Conservation (phyloP, 805 yeast genomes). For the Candida ascalaphidarum region DNA sequence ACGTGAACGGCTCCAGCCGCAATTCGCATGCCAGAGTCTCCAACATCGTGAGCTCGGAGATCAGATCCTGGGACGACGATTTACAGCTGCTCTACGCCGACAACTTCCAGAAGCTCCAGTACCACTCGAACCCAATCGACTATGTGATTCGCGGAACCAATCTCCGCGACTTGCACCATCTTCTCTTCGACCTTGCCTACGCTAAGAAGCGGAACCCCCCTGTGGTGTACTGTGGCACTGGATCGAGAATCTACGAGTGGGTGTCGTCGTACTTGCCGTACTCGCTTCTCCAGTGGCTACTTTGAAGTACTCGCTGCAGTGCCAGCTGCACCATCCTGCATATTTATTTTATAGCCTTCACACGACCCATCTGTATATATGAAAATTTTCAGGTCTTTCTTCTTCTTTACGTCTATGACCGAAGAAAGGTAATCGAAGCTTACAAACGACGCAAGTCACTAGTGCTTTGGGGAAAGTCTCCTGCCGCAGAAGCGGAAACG, state of each 20-base stretch:
- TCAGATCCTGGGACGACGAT: conserved; percentile 29
- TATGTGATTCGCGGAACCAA: conserved; percentile 19
- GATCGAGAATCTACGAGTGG: conserved; percentile 31
- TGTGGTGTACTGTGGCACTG: conserved; percentile 33
- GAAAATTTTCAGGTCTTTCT: conserved; percentile 1
- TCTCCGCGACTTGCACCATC: conserved; percentile 29
- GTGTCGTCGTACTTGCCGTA: conserved; percentile 23
- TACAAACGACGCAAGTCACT: conserved; percentile 31
- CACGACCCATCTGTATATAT: too few relatives aligned
- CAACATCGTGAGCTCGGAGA: conserved; percentile 25
- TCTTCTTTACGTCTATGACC: conserved; percentile 49
- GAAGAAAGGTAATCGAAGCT: conserved; percentile 78
- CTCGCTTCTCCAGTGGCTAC: conserved; percentile 17
- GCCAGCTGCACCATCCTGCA: too few relatives aligned
- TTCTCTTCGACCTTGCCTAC: conserved; percentile 30
- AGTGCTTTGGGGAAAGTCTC: conserved; percentile 85
- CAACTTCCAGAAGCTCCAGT: conserved; percentile 22
- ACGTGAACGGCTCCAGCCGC: conserved; percentile 15
- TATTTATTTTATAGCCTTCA: too few relatives aligned
- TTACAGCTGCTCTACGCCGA: conserved; percentile 24
- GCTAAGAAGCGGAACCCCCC: conserved; percentile 13
- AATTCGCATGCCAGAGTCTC: conserved; percentile 13
- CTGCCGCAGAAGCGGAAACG: conserved; percentile 66
- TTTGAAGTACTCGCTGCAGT: not conserved
- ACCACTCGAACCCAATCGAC: conserved; percentile 19